A percentile compares a stretch with the other conserved stretches of the same genome.
Conservation (phyloP, 2,329 filamentous ascomycete genomes). For the Penicillium sp. region DNA sequence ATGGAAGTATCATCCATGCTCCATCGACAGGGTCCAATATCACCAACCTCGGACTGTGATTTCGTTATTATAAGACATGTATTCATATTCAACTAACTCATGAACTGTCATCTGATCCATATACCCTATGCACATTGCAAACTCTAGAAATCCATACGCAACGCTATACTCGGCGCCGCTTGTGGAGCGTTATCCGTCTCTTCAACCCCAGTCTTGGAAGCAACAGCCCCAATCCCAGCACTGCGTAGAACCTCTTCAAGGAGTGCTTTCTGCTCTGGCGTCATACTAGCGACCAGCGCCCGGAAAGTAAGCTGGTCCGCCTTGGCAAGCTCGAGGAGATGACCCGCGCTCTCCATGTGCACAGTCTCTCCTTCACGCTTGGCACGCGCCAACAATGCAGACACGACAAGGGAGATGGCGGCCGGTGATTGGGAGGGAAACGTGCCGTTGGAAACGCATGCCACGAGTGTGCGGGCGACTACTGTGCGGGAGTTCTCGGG, state of each 20-base stretch:
- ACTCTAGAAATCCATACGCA: constrained; percentile 85
- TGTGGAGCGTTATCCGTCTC: constrained; percentile 51
- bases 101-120: neutral
- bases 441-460: constrained; percentile 56
- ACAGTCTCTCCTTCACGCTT: constrained; percentile 56
- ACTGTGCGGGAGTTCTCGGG: constrained; percentile 70
- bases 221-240: constrained; percentile 49
- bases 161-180: constrained; percentile 72
- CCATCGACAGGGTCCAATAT: too few relatives aligned
- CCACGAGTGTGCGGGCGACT: constrained; percentile 69
- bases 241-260: constrained; percentile 74
- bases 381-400: constrained; percentile 70
- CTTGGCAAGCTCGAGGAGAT: constrained; percentile 76
- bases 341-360: constrained; percentile 69
- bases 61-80: too few relatives aligned
- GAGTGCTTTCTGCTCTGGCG: constrained; percentile 64
- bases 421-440: constrained; percentile 32
- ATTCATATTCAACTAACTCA: constrained; percentile 4
- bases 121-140: constrained; percentile 8
- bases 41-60: too few relatives aligned
- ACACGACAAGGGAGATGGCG: constrained; percentile 72
- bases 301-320: constrained; percentile 71
- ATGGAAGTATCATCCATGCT: too few relatives aligned
- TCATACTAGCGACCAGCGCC: constrained; percentile 67
- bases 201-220: constrained; percentile 40